Evolutionary conservation across 345 rosid genomes (phyloP), one percentile per base, ranked within the genome.

Genomic region (Ricinus communis): DNA sequence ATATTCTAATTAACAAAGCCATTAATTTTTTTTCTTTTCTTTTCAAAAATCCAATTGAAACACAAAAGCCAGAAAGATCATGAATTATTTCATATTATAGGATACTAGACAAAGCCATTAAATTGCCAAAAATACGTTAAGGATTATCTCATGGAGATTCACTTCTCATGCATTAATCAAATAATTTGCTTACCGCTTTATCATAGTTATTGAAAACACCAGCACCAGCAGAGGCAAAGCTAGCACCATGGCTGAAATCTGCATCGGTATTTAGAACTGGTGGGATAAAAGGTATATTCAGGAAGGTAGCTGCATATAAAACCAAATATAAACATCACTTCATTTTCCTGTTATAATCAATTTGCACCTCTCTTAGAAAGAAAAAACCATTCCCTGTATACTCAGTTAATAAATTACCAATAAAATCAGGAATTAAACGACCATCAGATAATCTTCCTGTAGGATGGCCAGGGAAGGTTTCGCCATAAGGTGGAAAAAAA

Each of bases 381-480:
- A n/a, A n/a, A n/a, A n/a, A 51, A 4, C n/a, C 24, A 51, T 21
- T 16, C 2, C n/a, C 18, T 51, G 55, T 3, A 51, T 16, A n/a
- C 7, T 4, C 2, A 52, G 8, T n/a, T 52, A 28, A 28, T 13
- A 25, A 13, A 11, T 4, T 58, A 58, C 62, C 62, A 28, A 58
- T 28, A 58, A 58, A 58, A 30, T 58, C 62, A 30, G 62, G 62
- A 58, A 58, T 21, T 0, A 58, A 19, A 30, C 40, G 62, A 14
- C 62, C 62, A 58, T 58, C 62, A 16, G 62, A 58, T 28, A 58
- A 58, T 58, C 62, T 28, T 5, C 62, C 62, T 13, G 62, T 58
- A 8, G 62, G 18, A 16, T 58, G 40, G 22, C 30, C 16, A 18
- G 30, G 30, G 3, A 58, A 58, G 7, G 62, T 58, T 7, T 19